phyloP scores from a whole-genome alignment of 169 alveolate species.

The Plasmodium ovale region DNA sequence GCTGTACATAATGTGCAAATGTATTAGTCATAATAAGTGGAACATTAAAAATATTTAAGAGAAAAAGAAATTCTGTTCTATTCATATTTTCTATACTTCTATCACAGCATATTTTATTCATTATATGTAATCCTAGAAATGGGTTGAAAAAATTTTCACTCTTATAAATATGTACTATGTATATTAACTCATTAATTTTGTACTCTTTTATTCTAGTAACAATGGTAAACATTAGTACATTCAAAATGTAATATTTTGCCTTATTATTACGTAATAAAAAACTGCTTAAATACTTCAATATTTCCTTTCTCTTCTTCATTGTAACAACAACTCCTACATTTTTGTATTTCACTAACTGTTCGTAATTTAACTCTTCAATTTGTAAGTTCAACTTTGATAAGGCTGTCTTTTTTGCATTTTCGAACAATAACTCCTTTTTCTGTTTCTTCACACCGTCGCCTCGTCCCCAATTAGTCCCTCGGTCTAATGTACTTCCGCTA shows the following conservation, averaged over 20 bases:
- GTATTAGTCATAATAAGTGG: slow-evolving; percentile 47
- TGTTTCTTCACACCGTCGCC: too few relatives aligned
- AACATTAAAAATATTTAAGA: slow-evolving; percentile 41
- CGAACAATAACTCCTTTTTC: too few relatives aligned
- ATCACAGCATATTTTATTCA: slow-evolving; percentile 5
- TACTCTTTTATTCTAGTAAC: slow-evolving; percentile 13
- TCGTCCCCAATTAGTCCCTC: too few relatives aligned
- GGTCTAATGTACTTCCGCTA: too few relatives aligned
- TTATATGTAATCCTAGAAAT: slow-evolving; percentile 45
- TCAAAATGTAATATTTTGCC: slow-evolving; percentile 56
- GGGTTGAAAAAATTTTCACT: slow-evolving; percentile 44
- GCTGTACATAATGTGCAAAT: slow-evolving; percentile 1
- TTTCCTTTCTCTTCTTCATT: slow-evolving; percentile 13
- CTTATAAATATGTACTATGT: slow-evolving; percentile 45
- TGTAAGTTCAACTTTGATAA: slow-evolving; percentile 27
- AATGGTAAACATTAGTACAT: slow-evolving; percentile 23
- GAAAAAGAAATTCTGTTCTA: slow-evolving; percentile 40
- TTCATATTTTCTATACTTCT: not conserved
- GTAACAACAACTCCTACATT: slow-evolving; percentile 43
- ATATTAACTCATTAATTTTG: slow-evolving; percentile 56
- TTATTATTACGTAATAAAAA: slow-evolving; percentile 32
- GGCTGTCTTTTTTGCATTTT: slow-evolving; percentile 11
- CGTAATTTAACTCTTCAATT: slow-evolving; percentile 44
- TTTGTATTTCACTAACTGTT: slow-evolving; percentile 31
- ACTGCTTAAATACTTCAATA: slow-evolving; percentile 54